These are phyloP conservation scores for Quercus glauca DNA, from an alignment of 306 rosid genomes.

Conservation along the genomic window DNA sequence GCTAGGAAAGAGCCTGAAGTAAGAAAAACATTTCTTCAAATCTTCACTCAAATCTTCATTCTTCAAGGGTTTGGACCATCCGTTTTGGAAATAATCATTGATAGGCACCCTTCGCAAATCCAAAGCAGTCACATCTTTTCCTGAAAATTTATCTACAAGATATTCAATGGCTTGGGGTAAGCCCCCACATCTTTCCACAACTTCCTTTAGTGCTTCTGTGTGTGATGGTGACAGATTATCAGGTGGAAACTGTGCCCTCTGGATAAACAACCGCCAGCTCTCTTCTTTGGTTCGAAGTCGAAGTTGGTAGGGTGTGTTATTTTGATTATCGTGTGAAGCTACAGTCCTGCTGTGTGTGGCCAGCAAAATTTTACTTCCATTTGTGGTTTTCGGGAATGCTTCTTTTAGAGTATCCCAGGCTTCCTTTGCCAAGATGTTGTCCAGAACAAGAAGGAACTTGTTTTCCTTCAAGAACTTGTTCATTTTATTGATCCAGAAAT, in stretches of 20 bases:
- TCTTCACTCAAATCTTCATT: not conserved
- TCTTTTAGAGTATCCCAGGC: not conserved
- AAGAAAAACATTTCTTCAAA: conserved; percentile 12
- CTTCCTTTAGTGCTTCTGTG: conserved; percentile 11
- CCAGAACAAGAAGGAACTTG: conserved; percentile 23
- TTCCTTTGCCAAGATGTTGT: conserved; percentile 9
- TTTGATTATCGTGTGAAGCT: conserved; percentile 8
- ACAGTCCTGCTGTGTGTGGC: conserved; percentile 16
- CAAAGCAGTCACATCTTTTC: not conserved
- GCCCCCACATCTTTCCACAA: conserved; percentile 26
- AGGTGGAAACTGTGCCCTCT: conserved; percentile 12
- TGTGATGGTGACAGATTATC: not conserved
- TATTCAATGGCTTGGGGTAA: conserved; percentile 25
- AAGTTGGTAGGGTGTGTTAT: conserved; percentile 3
- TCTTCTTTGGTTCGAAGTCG: conserved; percentile 36
- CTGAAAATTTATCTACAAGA: conserved; percentile 18
- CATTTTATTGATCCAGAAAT: not conserved
- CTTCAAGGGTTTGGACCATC: conserved; percentile 14
- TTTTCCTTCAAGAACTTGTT: not conserved
- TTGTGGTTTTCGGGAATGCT: not conserved
- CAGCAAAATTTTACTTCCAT: conserved; percentile 26
- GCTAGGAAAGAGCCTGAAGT: conserved; percentile 30
- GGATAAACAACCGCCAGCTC: conserved; percentile 21
- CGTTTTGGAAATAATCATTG: conserved; percentile 1
- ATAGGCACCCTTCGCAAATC: conserved; percentile 6